A percentile compares a stretch with the other conserved stretches of the same genome.
These are phyloP conservation scores for Angomonas deanei DNA, from an alignment of 208 protist genomes.

Conservation along the genomic window DNA sequence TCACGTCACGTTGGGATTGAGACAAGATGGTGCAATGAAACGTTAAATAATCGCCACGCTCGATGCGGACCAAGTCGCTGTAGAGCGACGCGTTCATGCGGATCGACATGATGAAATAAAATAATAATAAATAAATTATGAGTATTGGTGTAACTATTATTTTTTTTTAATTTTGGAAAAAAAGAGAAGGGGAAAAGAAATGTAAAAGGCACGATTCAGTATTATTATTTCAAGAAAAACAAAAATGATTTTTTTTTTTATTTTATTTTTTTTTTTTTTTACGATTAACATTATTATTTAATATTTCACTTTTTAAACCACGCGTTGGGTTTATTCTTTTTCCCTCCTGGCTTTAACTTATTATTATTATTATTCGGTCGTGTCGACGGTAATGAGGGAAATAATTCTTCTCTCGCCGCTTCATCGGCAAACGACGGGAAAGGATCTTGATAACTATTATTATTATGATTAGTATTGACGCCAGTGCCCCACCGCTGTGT, in stretches of 20 bases:
- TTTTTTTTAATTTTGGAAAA: slow-evolving; percentile 4
- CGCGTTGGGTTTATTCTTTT: slow-evolving; percentile 29
- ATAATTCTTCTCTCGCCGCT: background rate
- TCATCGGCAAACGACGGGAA: background rate
- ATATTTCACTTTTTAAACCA: slow-evolving; percentile 26
- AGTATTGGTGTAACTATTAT: background rate
- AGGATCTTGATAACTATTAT: background rate
- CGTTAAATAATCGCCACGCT: slow-evolving; percentile 68
- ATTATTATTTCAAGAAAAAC: background rate
- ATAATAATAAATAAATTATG: background rate
- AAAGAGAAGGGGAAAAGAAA: slow-evolving; percentile 4
- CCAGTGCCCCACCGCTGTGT: too few species aligned
- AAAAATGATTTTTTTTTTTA: background rate
- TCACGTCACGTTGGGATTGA: slow-evolving; percentile 48
- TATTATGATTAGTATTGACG: slow-evolving; percentile 3
- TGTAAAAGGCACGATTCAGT: background rate
- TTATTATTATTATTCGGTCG: background rate
- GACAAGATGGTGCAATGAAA: slow-evolving; percentile 83
- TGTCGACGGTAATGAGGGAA: background rate
- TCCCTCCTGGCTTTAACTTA: background rate
- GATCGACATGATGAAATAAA: slow-evolving; percentile 34
- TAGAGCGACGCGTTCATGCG: slow-evolving; percentile 79
- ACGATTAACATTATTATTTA: background rate
- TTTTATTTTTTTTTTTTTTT: background rate
- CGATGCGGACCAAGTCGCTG: slow-evolving; percentile 74